These are phyloP conservation scores for Amyloporia xantha DNA, from an alignment of 768 basidiomycete genomes.

Conservation along the genomic window DNA sequence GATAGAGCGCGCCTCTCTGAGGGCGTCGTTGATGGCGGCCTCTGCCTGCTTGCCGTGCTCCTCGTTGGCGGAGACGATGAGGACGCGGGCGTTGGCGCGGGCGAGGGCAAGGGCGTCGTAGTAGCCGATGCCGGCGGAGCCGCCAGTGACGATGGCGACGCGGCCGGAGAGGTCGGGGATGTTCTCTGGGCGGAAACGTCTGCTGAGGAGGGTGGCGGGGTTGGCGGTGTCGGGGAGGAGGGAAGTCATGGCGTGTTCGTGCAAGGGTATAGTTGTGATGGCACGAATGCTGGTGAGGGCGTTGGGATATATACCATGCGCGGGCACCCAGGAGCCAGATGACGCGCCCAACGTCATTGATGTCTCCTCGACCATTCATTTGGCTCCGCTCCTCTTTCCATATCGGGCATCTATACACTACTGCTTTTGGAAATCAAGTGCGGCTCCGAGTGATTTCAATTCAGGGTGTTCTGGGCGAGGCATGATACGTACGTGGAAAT, in stretches of 20 bases:
- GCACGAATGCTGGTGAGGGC: no score
- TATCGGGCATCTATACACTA: no score
- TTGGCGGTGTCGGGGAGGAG: conserved; percentile 21
- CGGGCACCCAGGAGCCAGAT: no score
- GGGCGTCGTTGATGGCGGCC: conserved; percentile 18
- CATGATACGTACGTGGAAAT: no score
- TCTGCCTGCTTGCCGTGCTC: conserved; percentile 23
- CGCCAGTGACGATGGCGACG: conserved; percentile 24
- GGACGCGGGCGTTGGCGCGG: conserved; percentile 20
- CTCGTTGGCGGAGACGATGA: conserved; percentile 24
- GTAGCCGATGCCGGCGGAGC: conserved; percentile 23
- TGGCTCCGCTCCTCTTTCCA: no score
- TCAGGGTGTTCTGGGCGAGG: no score
- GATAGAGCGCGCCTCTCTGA: conserved; percentile 16
- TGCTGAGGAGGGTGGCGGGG: conserved; percentile 19
- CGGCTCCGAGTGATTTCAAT: no score
- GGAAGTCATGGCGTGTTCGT: conserved; percentile 20
- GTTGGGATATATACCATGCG: no score
- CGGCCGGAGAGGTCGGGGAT: conserved; percentile 24
- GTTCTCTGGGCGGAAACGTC: conserved; percentile 22
- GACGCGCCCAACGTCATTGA: no score
- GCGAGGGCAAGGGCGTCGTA: conserved; percentile 26
- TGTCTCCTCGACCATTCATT: no score
- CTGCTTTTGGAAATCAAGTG: no score
- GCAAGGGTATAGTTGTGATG: no score